phyloP scores from a whole-genome alignment of 768 basidiomycete species.

The Trametes meyenii region DNA sequence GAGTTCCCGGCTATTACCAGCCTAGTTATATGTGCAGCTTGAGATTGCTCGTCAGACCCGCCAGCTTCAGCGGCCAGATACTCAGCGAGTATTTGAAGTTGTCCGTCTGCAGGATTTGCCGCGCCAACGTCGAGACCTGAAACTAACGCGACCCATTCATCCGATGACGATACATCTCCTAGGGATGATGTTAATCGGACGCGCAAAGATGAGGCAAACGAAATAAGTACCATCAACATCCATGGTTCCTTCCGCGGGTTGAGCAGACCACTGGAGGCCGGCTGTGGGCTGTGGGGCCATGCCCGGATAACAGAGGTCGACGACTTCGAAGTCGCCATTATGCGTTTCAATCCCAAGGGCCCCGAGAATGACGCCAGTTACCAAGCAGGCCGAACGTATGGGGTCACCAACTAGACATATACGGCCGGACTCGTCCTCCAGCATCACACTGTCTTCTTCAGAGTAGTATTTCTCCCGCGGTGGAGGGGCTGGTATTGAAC shows the following conservation, averaged over 20 bases:
- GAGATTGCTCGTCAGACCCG: slow-evolving; percentile 62
- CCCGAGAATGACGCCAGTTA: slow-evolving; percentile 91
- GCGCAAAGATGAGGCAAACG: not conserved
- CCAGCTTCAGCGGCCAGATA: slow-evolving; percentile 86
- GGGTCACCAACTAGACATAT: slow-evolving; percentile 82
- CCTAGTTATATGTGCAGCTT: slow-evolving; percentile 75
- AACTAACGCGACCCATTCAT: slow-evolving; percentile 82
- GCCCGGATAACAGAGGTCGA: slow-evolving; percentile 85
- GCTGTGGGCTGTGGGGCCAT: slow-evolving; percentile 64
- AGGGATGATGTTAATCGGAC: not conserved
- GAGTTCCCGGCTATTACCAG: slow-evolving; percentile 93
- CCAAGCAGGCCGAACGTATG: slow-evolving; percentile 62
- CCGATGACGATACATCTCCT: slow-evolving; percentile 33
- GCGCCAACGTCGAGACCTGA: slow-evolving; percentile 86
- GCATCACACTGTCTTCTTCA: slow-evolving; percentile 75
- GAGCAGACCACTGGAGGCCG: slow-evolving; percentile 22
- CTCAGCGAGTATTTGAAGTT: slow-evolving; percentile 86
- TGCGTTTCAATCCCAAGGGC: slow-evolving; percentile 90
- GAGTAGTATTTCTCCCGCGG: slow-evolving; percentile 76
- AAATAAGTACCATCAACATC: slow-evolving; percentile 64
- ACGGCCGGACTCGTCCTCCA: slow-evolving; percentile 96
- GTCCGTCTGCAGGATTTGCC: slow-evolving; percentile 61
- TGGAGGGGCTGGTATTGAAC: slow-evolving; percentile 86
- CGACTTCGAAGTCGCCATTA: slow-evolving; percentile 90
- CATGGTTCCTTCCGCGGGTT: slow-evolving; percentile 47